A percentile compares a stretch with the other conserved stretches of the same genome.
Evolutionary conservation across 108 stramenopile genomes (phyloP).

Genomic region (Fragilaria radians): DNA sequence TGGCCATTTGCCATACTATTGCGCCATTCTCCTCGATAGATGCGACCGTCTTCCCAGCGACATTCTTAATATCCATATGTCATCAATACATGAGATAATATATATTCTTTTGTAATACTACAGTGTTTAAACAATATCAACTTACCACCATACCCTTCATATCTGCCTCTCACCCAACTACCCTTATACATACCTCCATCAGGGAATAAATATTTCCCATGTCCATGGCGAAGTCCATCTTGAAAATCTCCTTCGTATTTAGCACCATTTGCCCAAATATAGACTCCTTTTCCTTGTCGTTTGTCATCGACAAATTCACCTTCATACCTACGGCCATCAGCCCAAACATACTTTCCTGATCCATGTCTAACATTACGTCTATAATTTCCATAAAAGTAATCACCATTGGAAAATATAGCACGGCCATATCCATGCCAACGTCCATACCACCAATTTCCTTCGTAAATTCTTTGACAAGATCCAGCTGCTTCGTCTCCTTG

Average conservation of each 20-base stretch:
- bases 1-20: slow-evolving; percentile 25
- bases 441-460: slow-evolving; percentile 39
- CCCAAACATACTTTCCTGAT: slow-evolving; percentile 15
- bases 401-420: slow-evolving; percentile 14
- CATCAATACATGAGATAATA: too few species aligned
- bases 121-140: too few species aligned
- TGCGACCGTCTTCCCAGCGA: slow-evolving; percentile 25
- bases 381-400: slow-evolving; percentile 18
- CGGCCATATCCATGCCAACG: slow-evolving; percentile 22
- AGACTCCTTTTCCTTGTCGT: slow-evolving; percentile 20
- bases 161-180: slow-evolving; percentile 21
- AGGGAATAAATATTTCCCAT: slow-evolving; percentile 20
- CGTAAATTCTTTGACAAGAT: too few species aligned
- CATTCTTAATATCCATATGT: too few species aligned
- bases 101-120: too few species aligned
- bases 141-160: slow-evolving; percentile 11
- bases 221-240: slow-evolving; percentile 29
- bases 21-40: slow-evolving; percentile 32
- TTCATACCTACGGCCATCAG: slow-evolving; percentile 23
- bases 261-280: slow-evolving; percentile 14
- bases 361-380: slow-evolving; percentile 18
- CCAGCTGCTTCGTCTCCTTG: too few species aligned
- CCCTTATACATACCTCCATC: slow-evolving; percentile 14
- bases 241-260: slow-evolving; percentile 15
- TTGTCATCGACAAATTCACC: slow-evolving; percentile 18